Conservation (phyloP, 164 flowering plant genomes). For the Pachysandra terminalis region DNA sequence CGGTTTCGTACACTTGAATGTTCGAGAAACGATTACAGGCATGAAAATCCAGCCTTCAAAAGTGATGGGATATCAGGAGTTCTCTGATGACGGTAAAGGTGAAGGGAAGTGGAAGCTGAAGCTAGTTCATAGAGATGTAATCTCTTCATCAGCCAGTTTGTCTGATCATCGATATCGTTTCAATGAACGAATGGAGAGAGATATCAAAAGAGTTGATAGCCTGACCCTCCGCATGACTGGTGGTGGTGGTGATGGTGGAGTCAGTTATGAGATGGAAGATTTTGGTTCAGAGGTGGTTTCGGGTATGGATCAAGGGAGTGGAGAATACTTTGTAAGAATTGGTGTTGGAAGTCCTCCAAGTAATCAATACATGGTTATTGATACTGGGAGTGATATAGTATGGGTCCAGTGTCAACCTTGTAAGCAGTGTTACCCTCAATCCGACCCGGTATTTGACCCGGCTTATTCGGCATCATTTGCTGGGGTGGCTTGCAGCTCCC, state of each 20-base stretch:
- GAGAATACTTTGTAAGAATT: conserved; percentile 80
- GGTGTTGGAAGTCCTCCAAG: conserved; percentile 88
- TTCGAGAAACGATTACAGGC: conserved; percentile 28
- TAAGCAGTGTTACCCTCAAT: conserved; percentile 64
- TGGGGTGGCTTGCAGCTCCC: conserved; percentile 63
- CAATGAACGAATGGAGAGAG: conserved; percentile 47
- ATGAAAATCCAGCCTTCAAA: conserved; percentile 8
- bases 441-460: conserved; percentile 88
- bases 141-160: conserved; percentile 9
- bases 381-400: conserved; percentile 81
- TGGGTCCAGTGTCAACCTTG: conserved; percentile 97
- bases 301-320: conserved; percentile 89
- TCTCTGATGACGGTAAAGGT: neutral
- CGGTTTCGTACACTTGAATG: conserved; percentile 23
- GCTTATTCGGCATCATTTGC: conserved; percentile 57
- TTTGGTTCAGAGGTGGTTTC: conserved; percentile 89
- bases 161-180: conserved; percentile 29
- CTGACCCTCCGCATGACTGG: conserved; percentile 33
- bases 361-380: conserved; percentile 76
- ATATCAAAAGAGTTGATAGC: conserved; percentile 37
- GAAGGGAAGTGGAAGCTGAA: conserved; percentile 19
- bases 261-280: conserved; percentile 31
- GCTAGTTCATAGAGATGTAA: conserved; percentile 24
- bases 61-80: conserved; percentile 7
- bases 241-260: conserved; percentile 10